Base-by-base conservation (phyloP, 2,329 filamentous ascomycete genomes). In the Paraphaeosphaeria minitans region DNA sequence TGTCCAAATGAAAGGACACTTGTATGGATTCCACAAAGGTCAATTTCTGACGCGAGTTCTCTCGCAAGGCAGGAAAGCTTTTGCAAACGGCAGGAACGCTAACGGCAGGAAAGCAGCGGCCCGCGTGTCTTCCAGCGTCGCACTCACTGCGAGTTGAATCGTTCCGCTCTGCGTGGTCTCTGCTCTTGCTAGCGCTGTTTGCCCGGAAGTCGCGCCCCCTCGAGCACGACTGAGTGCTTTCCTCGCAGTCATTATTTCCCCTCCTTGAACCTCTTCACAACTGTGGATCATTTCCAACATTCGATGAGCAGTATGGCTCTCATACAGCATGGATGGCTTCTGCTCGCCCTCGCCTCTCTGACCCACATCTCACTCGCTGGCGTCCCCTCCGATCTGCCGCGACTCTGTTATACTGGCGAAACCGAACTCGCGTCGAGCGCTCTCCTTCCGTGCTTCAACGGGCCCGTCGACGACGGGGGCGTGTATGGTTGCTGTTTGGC, bases 401-500 rank as follows among this genome's bases (percentile, higher is more conserved):
- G 54, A 19, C 37, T 57, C 6, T 70, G 66, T 52, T 68, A 68
- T 48, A 65, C 61, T 42, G 57, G 55, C 19, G 47, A 27, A 13
- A 49, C 56, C 43, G 31, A 57, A 21, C 61, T 66, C 12, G 66
- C 65, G 4, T 42, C 60, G 14, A 54, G 59, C 29, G 51, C 62
- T 39, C 49, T 66, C 16, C 51, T 69, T 1, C 66, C 67, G 5
- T 70, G 67, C 55, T 70, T 64, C 33, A 43, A 48, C 4, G 35
- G 21, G n/a, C 43, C n/a, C 29, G 10, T 21, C 2, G 50, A 53
- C 19, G 46, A 35, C 2, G 52, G 33, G 0, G 10, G 37, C 5
- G 46, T 61, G 10, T 64, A 60, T 31, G 61, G 60, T 1, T 70
- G 66, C 58, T 68, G 66, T 50, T 59, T 57, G 42, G 48, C 42